These are phyloP conservation scores for Usnea hakonensis DNA, from an alignment of 495 filamentous ascomycete genomes.

Conservation along the genomic window DNA sequence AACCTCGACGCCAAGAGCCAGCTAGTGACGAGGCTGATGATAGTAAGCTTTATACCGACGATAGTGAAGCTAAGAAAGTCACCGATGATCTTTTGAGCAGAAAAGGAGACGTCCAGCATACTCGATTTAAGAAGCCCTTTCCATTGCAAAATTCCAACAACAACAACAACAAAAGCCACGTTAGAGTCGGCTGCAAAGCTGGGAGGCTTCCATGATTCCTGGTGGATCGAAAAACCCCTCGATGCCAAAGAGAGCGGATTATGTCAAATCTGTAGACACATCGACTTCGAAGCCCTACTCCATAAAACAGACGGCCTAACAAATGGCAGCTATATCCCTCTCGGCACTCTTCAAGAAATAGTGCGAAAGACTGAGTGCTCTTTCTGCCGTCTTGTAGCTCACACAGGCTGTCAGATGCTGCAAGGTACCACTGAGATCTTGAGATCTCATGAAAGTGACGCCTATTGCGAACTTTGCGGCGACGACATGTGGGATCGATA, in stretches of 20 bases:
- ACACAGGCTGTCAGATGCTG: neutral
- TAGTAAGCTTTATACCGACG: neutral
- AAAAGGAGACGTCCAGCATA: neutral
- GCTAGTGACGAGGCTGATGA: neutral
- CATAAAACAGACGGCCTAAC: neutral
- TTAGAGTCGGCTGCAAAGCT: neutral
- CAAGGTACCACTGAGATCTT: neutral
- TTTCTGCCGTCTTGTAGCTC: neutral
- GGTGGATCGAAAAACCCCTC: neutral
- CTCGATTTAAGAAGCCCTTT: neutral
- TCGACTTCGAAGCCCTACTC: neutral
- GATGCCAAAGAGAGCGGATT: neutral
- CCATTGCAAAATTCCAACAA: neutral
- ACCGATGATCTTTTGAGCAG: neutral
- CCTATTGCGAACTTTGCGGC: neutral
- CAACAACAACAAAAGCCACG: neutral
- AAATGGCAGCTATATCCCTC: neutral
- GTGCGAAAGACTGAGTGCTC: slow-evolving; percentile 1
- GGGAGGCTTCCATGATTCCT: neutral
- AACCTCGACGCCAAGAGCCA: neutral
- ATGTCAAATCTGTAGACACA: slow-evolving; percentile 1
- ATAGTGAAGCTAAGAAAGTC: neutral
- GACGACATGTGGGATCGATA: neutral
- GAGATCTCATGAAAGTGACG: neutral
- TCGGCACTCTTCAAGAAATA: slow-evolving; percentile 1